Percentiles rank a stretch among this genome's conserved stretches.
Evolutionary conservation across 805 yeast genomes (phyloP).

Genomic region (Kazachstania psychrophila): DNA sequence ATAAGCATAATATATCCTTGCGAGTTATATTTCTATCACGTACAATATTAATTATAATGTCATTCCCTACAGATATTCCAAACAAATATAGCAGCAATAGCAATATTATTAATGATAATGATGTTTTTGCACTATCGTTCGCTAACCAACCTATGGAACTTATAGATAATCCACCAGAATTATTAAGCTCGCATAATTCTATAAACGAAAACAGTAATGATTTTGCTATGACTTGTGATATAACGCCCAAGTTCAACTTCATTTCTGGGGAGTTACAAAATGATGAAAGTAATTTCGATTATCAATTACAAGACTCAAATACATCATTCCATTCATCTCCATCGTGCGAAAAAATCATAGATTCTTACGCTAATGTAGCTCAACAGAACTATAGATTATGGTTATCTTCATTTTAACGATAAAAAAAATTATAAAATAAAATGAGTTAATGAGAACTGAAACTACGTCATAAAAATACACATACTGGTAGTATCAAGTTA

Average conservation of each 20-base stretch:
- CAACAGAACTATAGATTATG: slow-evolving; percentile 27
- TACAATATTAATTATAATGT: neutral
- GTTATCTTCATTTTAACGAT: slow-evolving; percentile 12
- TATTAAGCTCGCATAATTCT: neutral
- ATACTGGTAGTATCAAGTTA: too few relatives aligned
- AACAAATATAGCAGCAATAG: neutral
- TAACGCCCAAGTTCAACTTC: neutral
- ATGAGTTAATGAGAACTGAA: too few relatives aligned
- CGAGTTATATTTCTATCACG: too few relatives aligned
- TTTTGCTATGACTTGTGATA: neutral
- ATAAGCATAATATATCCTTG: too few relatives aligned
- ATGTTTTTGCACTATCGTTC: slow-evolving; percentile 4
- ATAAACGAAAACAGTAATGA: neutral
- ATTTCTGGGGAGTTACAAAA: neutral
- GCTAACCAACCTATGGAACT: slow-evolving; percentile 2
- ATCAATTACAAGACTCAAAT: neutral
- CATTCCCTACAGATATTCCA: neutral
- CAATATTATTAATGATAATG: neutral
- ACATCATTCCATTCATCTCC: neutral
- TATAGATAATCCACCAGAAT: neutral
- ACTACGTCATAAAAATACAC: too few relatives aligned
- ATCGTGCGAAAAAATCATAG: slow-evolving; percentile 9
- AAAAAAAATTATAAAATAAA: neutral
- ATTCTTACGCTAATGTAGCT: slow-evolving; percentile 19
- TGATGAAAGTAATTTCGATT: neutral